Evolutionary conservation across 768 basidiomycete genomes (phyloP), one percentile per base, ranked within the genome.

Genomic region (Calocybe gangraenosa): DNA sequence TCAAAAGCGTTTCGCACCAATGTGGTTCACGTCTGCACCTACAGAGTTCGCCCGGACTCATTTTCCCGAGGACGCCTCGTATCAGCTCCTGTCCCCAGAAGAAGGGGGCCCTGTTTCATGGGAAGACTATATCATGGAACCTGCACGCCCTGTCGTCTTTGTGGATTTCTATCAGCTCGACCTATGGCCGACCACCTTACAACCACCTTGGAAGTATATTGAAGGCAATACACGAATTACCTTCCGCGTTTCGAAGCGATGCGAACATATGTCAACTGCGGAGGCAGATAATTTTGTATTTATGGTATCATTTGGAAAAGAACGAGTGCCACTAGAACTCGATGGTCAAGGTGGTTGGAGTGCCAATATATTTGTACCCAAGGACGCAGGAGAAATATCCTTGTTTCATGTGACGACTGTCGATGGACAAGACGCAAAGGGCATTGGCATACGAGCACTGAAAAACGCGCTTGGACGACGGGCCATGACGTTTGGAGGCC

Each of bases 101-200:
- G 61, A 66, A 15, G 69, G 67, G 32, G 67, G 67, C 17, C 60
- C 65, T 19, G 36, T 65, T 10, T 61, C 65, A 30, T 76, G 73
- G 73, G 64, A 67, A 49, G 68, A 73, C 17, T 74, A 75, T 49
- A 74, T 76, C 47, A 50, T 62, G 37, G 68, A 65, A 17, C 65
- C 68, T 1, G 65, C 65, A 32, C 65, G 66, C 3, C 73, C 74
- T 3, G 50, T 43, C 4, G 53, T 74, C 13, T 70, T 60, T 32
- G 36, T 21, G 14, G 63, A 67, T 40, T 71, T 71, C 44, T 49
- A 72, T 46, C 41, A 58, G n/a, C 54, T 63, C 11, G 49, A 65
- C 44, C 57, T 73, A 32, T 52, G 58, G 47, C 61, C 65, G 11
- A 47, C 59, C 22, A 52, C 58, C 22, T 25, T 76, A 4, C 64